Base-by-base conservation (phyloP, 192 early-diverging fungal species). In the Rhizophagus prolifer region DNA sequence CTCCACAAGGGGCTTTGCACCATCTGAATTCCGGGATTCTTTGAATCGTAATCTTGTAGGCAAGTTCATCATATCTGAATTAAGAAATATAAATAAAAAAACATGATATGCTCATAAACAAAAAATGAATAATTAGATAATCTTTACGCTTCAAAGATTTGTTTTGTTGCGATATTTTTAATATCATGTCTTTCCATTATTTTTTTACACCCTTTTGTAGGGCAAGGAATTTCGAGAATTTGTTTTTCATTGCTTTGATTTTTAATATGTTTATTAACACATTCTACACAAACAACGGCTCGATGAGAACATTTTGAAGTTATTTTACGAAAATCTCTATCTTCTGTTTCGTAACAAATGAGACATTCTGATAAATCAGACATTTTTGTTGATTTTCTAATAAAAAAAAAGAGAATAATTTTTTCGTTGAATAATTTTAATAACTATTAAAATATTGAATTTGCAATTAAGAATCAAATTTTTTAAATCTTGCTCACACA, bases 231-330 rank as follows among this genome's bases (percentile, higher is more conserved):
- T 69, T 69, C 16, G 12, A 69, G n/a, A 2, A 69, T 16, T 38
- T 46, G 36, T 25, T 69, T 69, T 12, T 46, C n/a, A 23, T 41
- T 46, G 21, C 10, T 44, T 12, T 12, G 21, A 21, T 5, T 36
- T n/a, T 69, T 21, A 46, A 69, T 46, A 4, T 69, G 67, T 21
- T 36, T 69, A 12, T 41, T 44, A 46, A 69, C 67, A 69, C 67
- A 69, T 25, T 36, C 41, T 21, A n/a, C 23, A 46, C 67, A 69
- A 25, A 69, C 21, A 44, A 46, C 41, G 23, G n/a, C 23, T 38
- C 4, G 1, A 69, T 69, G 67, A 23, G 12, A 7, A 38, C 67
- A 69, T 19, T 69, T 30, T 46, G 31, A 23, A 46, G 67, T 69
- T 69, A 38, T 69, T 46, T 30, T 38, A 23, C n/a, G 16, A 46